These are phyloP conservation scores for Sarcomyxa edulis DNA, from an alignment of 768 basidiomycete genomes.

Conservation along the genomic window DNA sequence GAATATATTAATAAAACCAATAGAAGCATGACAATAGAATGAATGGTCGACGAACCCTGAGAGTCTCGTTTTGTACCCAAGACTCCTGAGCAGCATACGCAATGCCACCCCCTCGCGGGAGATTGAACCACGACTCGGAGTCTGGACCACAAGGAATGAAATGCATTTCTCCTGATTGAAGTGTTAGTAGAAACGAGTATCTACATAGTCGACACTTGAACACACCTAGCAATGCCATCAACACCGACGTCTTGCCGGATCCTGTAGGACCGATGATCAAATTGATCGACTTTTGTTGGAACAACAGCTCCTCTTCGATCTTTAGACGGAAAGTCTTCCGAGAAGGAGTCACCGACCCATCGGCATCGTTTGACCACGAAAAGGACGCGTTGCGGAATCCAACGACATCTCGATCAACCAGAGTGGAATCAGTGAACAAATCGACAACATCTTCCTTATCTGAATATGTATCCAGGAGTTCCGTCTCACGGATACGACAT, in stretches of 20 bases:
- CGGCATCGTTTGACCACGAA: conserved; percentile 42
- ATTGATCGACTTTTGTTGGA: conserved; percentile 49
- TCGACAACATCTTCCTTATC: conserved; percentile 13
- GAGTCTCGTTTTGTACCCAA: conserved; percentile 82
- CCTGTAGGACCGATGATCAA: conserved; percentile 57
- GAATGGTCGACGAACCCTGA: conserved; percentile 48
- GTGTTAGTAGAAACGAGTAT: not conserved
- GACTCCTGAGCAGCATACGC: conserved; percentile 82
- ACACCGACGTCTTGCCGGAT: conserved; percentile 53
- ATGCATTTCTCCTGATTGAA: conserved; percentile 61
- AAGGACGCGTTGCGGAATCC: conserved; percentile 53
- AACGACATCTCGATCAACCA: conserved; percentile 24
- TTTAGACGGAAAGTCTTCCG: conserved; percentile 43
- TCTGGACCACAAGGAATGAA: conserved; percentile 43
- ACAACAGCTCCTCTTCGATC: conserved; percentile 49
- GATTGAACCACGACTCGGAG: conserved; percentile 64
- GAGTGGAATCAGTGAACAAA: conserved; percentile 10
- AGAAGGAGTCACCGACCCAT: conserved; percentile 32
- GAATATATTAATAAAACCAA: too few relatives aligned
- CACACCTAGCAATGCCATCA: conserved; percentile 16
- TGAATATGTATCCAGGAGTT: conserved; percentile 39
- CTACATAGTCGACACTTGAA: not conserved
- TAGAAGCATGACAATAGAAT: not conserved
- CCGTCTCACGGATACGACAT: conserved; percentile 29
- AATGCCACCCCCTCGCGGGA: conserved; percentile 65